These are phyloP conservation scores for Lachnellula cervina DNA, from an alignment of 2,329 filamentous ascomycete species.

Conservation along the genomic window DNA sequence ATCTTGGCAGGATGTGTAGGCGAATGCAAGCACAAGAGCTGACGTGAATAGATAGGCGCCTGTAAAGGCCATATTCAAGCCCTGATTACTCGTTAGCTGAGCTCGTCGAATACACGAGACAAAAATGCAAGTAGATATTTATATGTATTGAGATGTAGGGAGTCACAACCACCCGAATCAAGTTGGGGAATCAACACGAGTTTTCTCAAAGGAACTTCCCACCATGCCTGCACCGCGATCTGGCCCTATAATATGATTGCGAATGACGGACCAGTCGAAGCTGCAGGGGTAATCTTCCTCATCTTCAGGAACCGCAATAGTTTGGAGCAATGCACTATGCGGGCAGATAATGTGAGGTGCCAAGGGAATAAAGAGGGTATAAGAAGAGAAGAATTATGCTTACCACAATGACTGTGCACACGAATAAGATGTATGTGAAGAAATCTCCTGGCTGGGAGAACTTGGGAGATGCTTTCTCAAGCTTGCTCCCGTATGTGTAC, in stretches of 20 bases:
- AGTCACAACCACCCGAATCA: constrained; percentile 34
- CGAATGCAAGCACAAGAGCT: constrained; percentile 72
- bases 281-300: constrained; percentile 56
- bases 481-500: constrained; percentile 59
- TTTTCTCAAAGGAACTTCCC: constrained; percentile 49
- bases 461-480: constrained; percentile 57
- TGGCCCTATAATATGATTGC: constrained; percentile 45
- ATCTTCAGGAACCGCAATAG: constrained; percentile 55
- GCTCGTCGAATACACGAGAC: constrained; percentile 17
- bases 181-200: constrained; percentile 37
- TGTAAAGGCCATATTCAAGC: constrained; percentile 45
- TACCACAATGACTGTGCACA: constrained; percentile 59
- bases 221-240: constrained; percentile 52
- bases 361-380: constrained; percentile 7
- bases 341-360: constrained; percentile 60
- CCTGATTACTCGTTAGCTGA: constrained; percentile 35
- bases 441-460: constrained; percentile 62
- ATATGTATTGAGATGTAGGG: constrained; percentile 30
- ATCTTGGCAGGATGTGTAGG: constrained; percentile 82
- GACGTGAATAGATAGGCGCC: constrained; percentile 48
- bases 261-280: constrained; percentile 47
- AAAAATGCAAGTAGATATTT: constrained; percentile 1
- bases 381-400: constrained; percentile 34
- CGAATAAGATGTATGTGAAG: constrained; percentile 60
- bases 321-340: constrained; percentile 45